phyloP scores from a whole-genome alignment of 306 rosid species.

The Purshia tridentata region DNA sequence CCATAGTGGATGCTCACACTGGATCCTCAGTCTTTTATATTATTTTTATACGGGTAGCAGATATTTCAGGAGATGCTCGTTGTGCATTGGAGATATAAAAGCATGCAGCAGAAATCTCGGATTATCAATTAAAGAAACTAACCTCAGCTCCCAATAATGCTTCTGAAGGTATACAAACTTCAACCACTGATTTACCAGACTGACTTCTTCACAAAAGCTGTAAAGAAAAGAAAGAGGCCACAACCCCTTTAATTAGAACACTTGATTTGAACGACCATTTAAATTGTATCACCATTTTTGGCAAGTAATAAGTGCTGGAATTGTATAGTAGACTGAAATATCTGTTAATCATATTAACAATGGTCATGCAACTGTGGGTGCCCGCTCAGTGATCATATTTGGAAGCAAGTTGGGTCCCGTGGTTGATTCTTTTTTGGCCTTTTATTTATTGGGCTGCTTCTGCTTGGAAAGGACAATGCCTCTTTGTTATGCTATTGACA shows the following conservation, averaged over 20 bases:
- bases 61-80: constrained; percentile 96
- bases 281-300: background rate
- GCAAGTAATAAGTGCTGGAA: background rate
- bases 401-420: too few species aligned
- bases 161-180: constrained; percentile 47
- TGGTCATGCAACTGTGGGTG: background rate
- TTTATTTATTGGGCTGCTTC: too few species aligned
- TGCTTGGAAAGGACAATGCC: too few species aligned
- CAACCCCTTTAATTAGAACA: background rate
- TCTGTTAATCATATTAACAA: background rate
- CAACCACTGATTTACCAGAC: background rate
- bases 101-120: constrained; percentile 93
- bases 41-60: constrained; percentile 70
- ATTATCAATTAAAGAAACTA: constrained; percentile 57
- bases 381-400: too few species aligned
- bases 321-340: background rate
- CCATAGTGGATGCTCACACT: background rate
- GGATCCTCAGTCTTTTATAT: constrained; percentile 13
- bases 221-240: background rate
- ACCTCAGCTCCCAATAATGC: constrained; percentile 36
- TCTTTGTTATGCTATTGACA: too few species aligned
- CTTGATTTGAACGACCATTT: background rate
- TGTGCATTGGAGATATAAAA: constrained; percentile 93
- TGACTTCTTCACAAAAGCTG: background rate
- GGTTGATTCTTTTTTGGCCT: too few species aligned